Evolutionary conservation across 2,329 filamentous ascomycete genomes (phyloP).

Genomic region (Sporothrix inflata): DNA sequence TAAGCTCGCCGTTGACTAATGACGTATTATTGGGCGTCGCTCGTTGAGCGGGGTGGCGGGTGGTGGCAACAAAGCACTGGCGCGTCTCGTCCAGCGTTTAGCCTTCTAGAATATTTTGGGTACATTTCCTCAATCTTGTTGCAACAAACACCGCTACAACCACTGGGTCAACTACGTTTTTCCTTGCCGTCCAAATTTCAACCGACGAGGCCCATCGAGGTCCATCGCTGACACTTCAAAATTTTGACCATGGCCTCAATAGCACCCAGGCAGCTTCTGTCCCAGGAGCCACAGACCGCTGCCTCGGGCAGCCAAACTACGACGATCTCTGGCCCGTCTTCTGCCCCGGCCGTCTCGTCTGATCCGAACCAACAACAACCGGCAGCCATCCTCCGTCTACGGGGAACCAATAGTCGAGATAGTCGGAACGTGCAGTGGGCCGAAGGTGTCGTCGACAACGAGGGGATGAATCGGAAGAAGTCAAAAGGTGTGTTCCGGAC

Average conservation of each 20-base stretch:
- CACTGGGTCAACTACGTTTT: background rate
- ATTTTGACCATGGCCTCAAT: background rate
- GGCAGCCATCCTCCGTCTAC: slow-evolving; percentile 54
- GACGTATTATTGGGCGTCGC: background rate
- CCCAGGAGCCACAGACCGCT: background rate
- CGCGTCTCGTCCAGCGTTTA: background rate
- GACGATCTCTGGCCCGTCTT: slow-evolving; percentile 1
- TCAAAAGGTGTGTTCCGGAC: slow-evolving; percentile 72
- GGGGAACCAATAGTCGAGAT: slow-evolving; percentile 51
- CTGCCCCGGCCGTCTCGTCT: slow-evolving; percentile 35
- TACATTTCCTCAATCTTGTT: background rate
- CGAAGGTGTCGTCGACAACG: slow-evolving; percentile 91
- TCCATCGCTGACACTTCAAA: background rate
- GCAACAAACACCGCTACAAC: background rate
- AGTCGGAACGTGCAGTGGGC: slow-evolving; percentile 83
- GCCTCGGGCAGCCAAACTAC: slow-evolving; percentile 25
- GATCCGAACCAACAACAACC: slow-evolving; percentile 33
- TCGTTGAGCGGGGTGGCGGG: background rate
- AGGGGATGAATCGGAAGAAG: slow-evolving; percentile 89
- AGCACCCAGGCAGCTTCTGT: background rate
- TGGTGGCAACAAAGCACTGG: background rate
- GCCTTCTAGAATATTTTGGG: background rate
- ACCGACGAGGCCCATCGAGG: background rate
- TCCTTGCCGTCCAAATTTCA: background rate
- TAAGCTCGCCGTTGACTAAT: background rate